phyloP scores from a whole-genome alignment of 345 rosid genomes.

The Gossypium raimondii region DNA sequence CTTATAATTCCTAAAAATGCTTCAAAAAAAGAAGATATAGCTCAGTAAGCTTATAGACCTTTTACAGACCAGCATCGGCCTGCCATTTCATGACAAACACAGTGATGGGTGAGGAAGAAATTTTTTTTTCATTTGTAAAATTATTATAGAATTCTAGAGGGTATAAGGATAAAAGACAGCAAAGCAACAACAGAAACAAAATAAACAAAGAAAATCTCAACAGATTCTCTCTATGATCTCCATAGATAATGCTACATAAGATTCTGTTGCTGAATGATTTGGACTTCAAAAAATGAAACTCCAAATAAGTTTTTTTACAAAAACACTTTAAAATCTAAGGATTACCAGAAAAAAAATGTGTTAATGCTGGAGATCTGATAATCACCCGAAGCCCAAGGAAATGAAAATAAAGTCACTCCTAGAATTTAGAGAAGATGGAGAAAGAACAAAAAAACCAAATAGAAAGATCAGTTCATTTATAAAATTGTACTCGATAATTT shows the following conservation, averaged over 20 bases:
- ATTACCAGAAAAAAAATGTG: conserved; percentile 32
- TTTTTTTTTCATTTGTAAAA: neutral
- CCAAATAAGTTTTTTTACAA: neutral
- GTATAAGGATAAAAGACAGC: neutral
- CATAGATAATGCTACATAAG: conserved; percentile 41
- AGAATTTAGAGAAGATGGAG: conserved; percentile 6
- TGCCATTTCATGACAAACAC: neutral
- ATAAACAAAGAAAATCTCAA: conserved; percentile 27
- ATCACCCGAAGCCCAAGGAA: conserved; percentile 17
- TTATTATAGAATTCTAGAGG: conserved; percentile 8
- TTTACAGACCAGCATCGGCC: neutral
- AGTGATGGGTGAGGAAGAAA: neutral
- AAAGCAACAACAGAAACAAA: neutral
- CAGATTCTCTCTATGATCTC: conserved; percentile 29
- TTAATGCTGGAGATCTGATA: conserved; percentile 56
- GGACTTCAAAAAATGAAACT: neutral
- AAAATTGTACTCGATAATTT: conserved; percentile 11
- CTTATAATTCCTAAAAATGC: neutral
- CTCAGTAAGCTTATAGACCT: conserved; percentile 19
- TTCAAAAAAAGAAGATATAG: neutral
- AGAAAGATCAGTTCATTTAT: conserved; percentile 21
- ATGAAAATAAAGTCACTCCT: conserved; percentile 6
- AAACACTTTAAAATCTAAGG: neutral
- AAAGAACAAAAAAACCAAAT: conserved; percentile 11
- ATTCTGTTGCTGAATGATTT: conserved; percentile 26